Conservation (phyloP, 805 yeast species). For the Candida xiaguanensis region DNA sequence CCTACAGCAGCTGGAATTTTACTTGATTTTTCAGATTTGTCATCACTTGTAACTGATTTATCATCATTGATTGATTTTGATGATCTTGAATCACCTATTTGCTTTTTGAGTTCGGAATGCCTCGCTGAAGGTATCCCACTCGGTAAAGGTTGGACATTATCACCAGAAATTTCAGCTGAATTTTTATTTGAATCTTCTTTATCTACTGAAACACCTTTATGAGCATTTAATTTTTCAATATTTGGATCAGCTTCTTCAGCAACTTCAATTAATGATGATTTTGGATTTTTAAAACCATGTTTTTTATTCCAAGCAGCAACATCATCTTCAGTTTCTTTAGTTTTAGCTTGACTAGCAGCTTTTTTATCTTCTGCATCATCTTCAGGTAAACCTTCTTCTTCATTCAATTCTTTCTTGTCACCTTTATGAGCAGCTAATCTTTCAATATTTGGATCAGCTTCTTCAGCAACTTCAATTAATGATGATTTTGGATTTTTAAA, state of each 20-base stretch:
- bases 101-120: constrained; percentile 3
- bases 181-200: constrained; percentile 1
- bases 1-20: constrained; percentile 1
- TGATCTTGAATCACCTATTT: not conserved
- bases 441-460: constrained; percentile 11
- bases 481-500: constrained; percentile 18
- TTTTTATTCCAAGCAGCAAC: constrained; percentile 25
- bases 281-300: constrained; percentile 19
- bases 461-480: constrained; percentile 27
- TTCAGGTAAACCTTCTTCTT: constrained; percentile 6
- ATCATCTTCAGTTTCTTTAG: constrained; percentile 18
- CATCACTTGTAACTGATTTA: not conserved
- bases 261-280: constrained; percentile 23
- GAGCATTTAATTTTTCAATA: constrained; percentile 13
- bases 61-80: not conserved
- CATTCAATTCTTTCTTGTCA: not conserved
- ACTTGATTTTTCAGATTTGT: not conserved
- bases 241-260: constrained; percentile 20
- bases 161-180: constrained; percentile 5
- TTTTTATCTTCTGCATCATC: constrained; percentile 3
- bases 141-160: constrained; percentile 5
- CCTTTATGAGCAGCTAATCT: constrained; percentile 14
- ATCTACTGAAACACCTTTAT: constrained; percentile 8
- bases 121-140: constrained; percentile 4
- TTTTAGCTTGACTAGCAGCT: constrained; percentile 1